phyloP scores from a whole-genome alignment of 2,329 filamentous ascomycete species.

The Lachnellula hyalina region DNA sequence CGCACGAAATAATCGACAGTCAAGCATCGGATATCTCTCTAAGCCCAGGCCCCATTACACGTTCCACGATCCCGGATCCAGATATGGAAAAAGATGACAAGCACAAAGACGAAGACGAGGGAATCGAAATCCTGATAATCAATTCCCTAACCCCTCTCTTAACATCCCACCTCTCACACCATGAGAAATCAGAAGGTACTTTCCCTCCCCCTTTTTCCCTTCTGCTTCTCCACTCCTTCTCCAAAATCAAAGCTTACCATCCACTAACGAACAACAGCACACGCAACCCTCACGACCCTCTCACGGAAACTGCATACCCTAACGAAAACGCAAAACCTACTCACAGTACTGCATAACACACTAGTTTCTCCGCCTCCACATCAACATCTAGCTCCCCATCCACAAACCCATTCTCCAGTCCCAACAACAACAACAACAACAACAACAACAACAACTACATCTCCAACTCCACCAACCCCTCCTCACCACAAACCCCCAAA shows the following conservation, averaged over 20 bases:
- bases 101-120: background rate
- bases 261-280: conserved; percentile 33
- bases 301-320: conserved; percentile 42
- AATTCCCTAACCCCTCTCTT: conserved; percentile 27
- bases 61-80: background rate
- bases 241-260: background rate
- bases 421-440: too few relatives aligned
- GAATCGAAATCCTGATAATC: conserved; percentile 1
- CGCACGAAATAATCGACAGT: conserved; percentile 14
- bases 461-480: too few relatives aligned
- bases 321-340: conserved; percentile 38
- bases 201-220: too few relatives aligned
- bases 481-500: background rate
- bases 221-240: background rate
- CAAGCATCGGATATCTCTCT: conserved; percentile 10
- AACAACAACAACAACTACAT: too few relatives aligned
- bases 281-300: conserved; percentile 44
- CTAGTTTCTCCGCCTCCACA: conserved; percentile 37
- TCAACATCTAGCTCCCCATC: conserved; percentile 41
- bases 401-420: conserved; percentile 34
- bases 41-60: background rate
- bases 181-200: conserved; percentile 9
- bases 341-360: conserved; percentile 52
- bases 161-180: conserved; percentile 38
- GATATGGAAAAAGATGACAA: conserved; percentile 40